Evolutionary conservation across 371 early-diverging fungal genomes (phyloP).

Genomic region (Mucor mucedo): DNA sequence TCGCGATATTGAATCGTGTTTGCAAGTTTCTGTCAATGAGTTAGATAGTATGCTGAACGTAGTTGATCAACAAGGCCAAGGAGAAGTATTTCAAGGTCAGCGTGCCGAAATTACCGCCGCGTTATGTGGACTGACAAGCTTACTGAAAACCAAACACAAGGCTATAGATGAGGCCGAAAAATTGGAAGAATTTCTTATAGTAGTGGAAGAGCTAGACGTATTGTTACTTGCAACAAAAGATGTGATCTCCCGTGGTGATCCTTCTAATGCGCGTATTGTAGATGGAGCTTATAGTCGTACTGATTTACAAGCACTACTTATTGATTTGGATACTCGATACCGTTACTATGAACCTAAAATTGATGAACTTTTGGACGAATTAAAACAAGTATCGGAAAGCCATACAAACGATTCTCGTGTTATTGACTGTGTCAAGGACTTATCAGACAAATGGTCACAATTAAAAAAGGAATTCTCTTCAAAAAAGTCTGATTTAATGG

Average conservation of each 20-base stretch:
- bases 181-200: constrained; percentile 48
- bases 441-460: constrained; percentile 55
- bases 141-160: constrained; percentile 45
- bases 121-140: constrained; percentile 32
- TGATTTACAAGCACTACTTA: constrained; percentile 60
- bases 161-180: constrained; percentile 49
- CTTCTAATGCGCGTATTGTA: constrained; percentile 36
- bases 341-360: constrained; percentile 61
- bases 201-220: constrained; percentile 55
- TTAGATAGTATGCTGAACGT: constrained; percentile 44
- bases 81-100: constrained; percentile 43
- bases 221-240: constrained; percentile 50
- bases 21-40: constrained; percentile 40
- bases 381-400: constrained; percentile 45
- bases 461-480: constrained; percentile 51
- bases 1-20: constrained; percentile 46
- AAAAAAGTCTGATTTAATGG: constrained; percentile 52
- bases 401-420: constrained; percentile 56
- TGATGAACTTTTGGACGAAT: constrained; percentile 53
- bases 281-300: constrained; percentile 47
- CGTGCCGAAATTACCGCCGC: constrained; percentile 48
- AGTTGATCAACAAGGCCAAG: constrained; percentile 21
- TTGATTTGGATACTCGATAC: constrained; percentile 62
- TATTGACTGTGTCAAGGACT: constrained; percentile 43
- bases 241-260: constrained; percentile 49